Evolutionary conservation across 495 filamentous ascomycete species (phyloP).

Genomic region (Hypoxylon trugodes): DNA sequence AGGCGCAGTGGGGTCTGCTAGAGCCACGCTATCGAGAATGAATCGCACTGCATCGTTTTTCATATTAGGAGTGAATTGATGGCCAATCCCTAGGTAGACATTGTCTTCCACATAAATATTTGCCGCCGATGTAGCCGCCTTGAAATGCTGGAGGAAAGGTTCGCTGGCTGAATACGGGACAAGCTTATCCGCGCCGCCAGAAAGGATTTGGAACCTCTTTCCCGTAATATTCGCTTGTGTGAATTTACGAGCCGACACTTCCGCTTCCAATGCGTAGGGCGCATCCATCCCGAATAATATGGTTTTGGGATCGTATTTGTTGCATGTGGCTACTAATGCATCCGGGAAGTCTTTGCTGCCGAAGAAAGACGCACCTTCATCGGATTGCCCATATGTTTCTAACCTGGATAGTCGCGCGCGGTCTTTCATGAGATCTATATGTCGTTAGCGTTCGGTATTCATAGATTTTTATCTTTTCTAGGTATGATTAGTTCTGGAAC

Average conservation of each 20-base stretch:
- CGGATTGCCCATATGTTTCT: slow-evolving; percentile 60
- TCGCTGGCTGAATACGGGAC: slow-evolving; percentile 79
- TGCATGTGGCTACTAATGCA: slow-evolving; percentile 68
- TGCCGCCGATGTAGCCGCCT: slow-evolving; percentile 65
- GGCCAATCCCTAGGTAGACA: slow-evolving; percentile 74
- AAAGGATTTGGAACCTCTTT: slow-evolving; percentile 81
- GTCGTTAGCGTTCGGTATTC: background rate
- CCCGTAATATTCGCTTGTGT: too few species aligned
- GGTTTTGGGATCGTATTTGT: slow-evolving; percentile 73
- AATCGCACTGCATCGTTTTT: slow-evolving; percentile 72
- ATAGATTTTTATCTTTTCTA: slow-evolving; percentile 1
- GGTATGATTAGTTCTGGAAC: slow-evolving; percentile 18
- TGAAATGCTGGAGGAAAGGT: slow-evolving; percentile 76
- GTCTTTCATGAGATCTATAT: slow-evolving; percentile 70
- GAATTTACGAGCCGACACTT: too few species aligned
- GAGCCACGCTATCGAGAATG: slow-evolving; percentile 60
- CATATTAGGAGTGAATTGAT: slow-evolving; percentile 80
- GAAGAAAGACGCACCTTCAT: slow-evolving; percentile 69
- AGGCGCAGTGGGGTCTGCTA: slow-evolving; percentile 25
- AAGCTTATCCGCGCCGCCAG: slow-evolving; percentile 80
- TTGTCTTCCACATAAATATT: slow-evolving; percentile 73
- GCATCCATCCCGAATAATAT: slow-evolving; percentile 73
- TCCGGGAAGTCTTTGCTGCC: slow-evolving; percentile 79
- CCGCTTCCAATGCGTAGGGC: too few species aligned
- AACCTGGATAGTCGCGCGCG: slow-evolving; percentile 79